These are phyloP conservation scores for Exidia glandulosa DNA, from an alignment of 768 basidiomycete species.

Conservation along the genomic window DNA sequence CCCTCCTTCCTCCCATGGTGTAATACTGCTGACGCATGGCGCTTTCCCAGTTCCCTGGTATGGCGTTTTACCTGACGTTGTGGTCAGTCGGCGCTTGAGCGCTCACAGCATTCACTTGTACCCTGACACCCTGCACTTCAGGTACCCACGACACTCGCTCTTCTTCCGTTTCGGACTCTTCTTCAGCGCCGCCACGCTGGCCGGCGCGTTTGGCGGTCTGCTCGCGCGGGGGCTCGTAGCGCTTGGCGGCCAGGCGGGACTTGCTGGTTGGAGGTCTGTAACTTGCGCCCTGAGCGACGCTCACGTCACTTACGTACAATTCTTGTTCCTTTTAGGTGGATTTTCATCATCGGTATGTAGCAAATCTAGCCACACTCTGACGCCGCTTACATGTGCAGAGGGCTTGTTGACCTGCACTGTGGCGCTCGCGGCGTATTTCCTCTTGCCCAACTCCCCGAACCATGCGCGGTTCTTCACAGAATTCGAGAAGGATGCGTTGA, in stretches of 20 bases:
- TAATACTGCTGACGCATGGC: background rate
- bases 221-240: constrained; percentile 49
- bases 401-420: constrained; percentile 53
- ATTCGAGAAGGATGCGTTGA: constrained; percentile 20
- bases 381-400: constrained; percentile 19
- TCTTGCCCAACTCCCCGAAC: constrained; percentile 35
- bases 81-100: background rate
- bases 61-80: background rate
- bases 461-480: constrained; percentile 39
- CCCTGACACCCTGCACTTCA: background rate
- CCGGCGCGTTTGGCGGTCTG: constrained; percentile 54
- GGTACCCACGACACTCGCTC: background rate
- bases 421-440: constrained; percentile 38
- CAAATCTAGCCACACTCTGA: background rate
- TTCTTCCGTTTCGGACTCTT: constrained; percentile 17
- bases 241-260: constrained; percentile 42
- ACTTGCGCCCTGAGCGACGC: background rate
- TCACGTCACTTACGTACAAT: background rate
- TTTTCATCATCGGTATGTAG: constrained; percentile 4
- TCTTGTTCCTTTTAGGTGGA: constrained; percentile 11
- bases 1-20: background rate
- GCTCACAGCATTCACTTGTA: background rate
- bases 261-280: constrained; percentile 35
- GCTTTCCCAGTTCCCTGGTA: background rate
- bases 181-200: constrained; percentile 34